A percentile compares a stretch with the other conserved stretches of the same genome.
Conservation (phyloP, 129 eudicot species). For the Flaveria trinervia region DNA sequence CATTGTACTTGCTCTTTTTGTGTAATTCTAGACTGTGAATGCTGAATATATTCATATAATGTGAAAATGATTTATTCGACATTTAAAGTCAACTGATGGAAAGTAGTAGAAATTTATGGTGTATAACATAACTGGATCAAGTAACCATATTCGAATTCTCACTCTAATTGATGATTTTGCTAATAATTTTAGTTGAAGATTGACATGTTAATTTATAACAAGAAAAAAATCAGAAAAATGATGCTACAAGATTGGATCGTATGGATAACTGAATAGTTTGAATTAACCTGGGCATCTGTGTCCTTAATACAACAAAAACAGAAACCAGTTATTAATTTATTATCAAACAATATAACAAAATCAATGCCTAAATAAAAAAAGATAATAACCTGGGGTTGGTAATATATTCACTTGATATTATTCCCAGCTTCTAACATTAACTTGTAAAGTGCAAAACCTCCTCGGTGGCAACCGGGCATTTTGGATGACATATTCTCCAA, state of each 20-base stretch:
- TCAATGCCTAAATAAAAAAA: background rate
- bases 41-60: no score
- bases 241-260: background rate
- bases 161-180: background rate
- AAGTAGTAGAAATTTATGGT: background rate
- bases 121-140: background rate
- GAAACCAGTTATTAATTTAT: background rate
- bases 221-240: background rate
- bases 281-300: no score
- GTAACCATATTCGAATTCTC: background rate
- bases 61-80: background rate
- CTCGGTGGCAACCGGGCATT: constrained; percentile 99
- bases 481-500: constrained; percentile 60
- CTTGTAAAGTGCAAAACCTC: constrained; percentile 86
- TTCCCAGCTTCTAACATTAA: constrained; percentile 55
- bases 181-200: background rate
- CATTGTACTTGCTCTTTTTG: no score
- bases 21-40: no score
- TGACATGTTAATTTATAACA: background rate
- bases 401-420: constrained; percentile 17
- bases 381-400: background rate
- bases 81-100: background rate
- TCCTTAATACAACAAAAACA: background rate
- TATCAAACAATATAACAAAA: background rate
- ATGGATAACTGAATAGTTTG: no score